Conservation (phyloP, 129 eudicot species). For the Dittrichia graveolens region DNA sequence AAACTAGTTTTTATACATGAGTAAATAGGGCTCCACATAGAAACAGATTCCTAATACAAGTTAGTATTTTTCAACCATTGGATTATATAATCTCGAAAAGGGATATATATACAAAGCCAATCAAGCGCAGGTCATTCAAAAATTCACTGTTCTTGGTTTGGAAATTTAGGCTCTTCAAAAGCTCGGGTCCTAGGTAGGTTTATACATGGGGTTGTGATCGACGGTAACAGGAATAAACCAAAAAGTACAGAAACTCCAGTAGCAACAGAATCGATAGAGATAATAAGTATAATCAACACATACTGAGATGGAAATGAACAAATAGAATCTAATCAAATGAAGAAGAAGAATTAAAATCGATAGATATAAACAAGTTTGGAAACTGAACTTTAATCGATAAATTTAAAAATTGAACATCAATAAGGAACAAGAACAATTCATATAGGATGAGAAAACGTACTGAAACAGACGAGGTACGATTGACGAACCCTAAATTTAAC, state of each 20-base stretch:
- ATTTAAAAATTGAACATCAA: not conserved
- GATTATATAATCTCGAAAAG: not conserved
- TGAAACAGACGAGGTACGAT: not conserved
- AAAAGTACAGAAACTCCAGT: too few species aligned
- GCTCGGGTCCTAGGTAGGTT: not conserved
- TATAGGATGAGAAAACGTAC: slow-evolving; percentile 17
- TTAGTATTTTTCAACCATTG: not conserved
- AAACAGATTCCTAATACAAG: not conserved
- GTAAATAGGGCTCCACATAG: not conserved
- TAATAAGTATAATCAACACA: not conserved
- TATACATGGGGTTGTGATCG: not conserved
- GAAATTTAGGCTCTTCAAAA: not conserved
- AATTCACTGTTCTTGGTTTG: not conserved
- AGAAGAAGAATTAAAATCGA: not conserved
- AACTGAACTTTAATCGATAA: not conserved
- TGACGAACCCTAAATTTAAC: not conserved
- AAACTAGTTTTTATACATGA: slow-evolving; percentile 14
- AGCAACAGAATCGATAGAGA: too few species aligned
- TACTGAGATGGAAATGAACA: not conserved
- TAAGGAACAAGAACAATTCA: not conserved
- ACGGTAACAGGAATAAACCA: too few species aligned
- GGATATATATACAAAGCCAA: not conserved
- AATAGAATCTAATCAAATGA: not conserved
- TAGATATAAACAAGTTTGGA: not conserved
- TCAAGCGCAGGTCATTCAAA: not conserved